Conservation (phyloP, 352 stramenopile genomes). For the Globisporangium carolinianum region DNA sequence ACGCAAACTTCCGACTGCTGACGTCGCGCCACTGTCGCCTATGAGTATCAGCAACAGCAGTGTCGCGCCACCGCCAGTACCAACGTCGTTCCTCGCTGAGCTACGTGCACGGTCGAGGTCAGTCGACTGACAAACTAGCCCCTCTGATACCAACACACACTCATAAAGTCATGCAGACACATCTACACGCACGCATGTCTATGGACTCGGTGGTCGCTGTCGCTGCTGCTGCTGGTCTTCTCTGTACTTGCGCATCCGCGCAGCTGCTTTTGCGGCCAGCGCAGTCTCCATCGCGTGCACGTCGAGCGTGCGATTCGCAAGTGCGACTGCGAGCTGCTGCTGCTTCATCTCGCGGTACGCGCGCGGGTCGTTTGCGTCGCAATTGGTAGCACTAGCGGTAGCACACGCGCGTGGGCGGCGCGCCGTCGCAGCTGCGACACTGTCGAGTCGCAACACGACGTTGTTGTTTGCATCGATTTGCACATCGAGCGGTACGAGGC, state of each 20-base stretch:
- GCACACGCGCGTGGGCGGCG: too few species aligned
- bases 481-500: conserved; percentile 30
- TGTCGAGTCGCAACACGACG: conserved; percentile 20
- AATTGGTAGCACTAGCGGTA: too few species aligned
- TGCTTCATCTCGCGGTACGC: conserved; percentile 33
- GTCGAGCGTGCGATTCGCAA: conserved; percentile 37
- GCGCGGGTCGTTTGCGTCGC: too few species aligned
- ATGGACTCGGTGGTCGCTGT: neutral
- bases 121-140: neutral
- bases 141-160: too few species aligned
- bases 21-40: neutral
- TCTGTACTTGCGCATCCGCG: conserved; percentile 32
- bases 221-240: conserved; percentile 8
- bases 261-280: conserved; percentile 54
- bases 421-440: conserved; percentile 14
- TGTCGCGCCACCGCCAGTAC: neutral
- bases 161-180: too few species aligned
- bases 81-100: conserved; percentile 14
- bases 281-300: conserved; percentile 39
- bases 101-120: conserved; percentile 6
- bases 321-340: conserved; percentile 26
- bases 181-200: too few species aligned
- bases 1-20: neutral
- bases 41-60: neutral
- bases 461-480: conserved; percentile 27